Conservation (phyloP, 192 early-diverging fungal genomes). For the Linnemannia hyalina region DNA sequence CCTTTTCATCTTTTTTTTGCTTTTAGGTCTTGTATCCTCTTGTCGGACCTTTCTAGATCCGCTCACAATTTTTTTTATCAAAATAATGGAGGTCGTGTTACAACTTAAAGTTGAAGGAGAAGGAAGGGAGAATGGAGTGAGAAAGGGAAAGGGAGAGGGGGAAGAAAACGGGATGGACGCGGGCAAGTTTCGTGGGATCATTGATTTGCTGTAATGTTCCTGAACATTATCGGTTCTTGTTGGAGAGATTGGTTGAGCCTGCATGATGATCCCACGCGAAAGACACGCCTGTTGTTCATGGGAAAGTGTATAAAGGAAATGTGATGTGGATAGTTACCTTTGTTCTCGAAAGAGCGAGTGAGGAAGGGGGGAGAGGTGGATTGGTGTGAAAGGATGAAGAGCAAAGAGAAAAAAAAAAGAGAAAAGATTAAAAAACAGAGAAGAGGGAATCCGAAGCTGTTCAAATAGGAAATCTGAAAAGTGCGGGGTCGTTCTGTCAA, state of each 20-base stretch:
- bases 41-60: neutral
- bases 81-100: neutral
- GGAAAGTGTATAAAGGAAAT: neutral
- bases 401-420: constrained; percentile 6
- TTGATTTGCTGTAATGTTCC: neutral
- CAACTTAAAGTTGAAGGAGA: neutral
- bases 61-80: constrained; percentile 6
- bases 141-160: neutral
- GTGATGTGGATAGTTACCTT: constrained; percentile 16
- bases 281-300: neutral
- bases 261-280: neutral
- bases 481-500: constrained; percentile 41
- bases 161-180: constrained; percentile 11
- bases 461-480: constrained; percentile 19
- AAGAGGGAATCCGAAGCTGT: neutral
- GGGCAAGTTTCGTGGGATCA: constrained; percentile 8
- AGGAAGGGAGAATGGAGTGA: neutral
- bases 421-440: constrained; percentile 8
- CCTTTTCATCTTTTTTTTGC: neutral
- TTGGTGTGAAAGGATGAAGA: constrained; percentile 21
- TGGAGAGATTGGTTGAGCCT: neutral
- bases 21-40: neutral
- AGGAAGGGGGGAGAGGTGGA: neutral
- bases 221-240: neutral
- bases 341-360: neutral